Conservation (phyloP, 164 flowering plant species). For the Nymphaea thermarum region DNA sequence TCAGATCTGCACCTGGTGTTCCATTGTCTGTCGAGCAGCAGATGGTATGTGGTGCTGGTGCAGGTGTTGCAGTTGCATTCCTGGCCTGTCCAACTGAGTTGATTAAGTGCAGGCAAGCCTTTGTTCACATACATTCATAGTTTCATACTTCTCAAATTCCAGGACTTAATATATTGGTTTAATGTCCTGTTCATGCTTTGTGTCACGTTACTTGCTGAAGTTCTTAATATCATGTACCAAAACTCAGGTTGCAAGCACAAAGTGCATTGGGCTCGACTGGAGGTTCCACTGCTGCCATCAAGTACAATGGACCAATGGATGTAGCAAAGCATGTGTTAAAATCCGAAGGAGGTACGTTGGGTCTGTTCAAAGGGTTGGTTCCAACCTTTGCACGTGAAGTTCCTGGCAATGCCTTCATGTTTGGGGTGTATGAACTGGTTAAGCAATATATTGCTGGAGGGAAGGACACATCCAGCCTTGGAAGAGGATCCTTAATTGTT, state of each 20-base stretch:
- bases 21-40: conserved; percentile 72
- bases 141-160: background rate
- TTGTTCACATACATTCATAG: background rate
- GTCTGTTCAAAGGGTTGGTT: conserved; percentile 81
- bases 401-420: conserved; percentile 95
- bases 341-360: conserved; percentile 66
- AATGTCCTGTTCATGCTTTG: background rate
- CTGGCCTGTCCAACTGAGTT: conserved; percentile 95
- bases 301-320: conserved; percentile 92
- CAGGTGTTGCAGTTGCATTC: conserved; percentile 88
- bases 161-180: no score
- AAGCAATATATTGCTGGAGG: conserved; percentile 85
- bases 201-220: background rate
- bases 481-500: conserved; percentile 62
- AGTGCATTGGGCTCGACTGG: conserved; percentile 39
- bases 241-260: conserved; percentile 85
- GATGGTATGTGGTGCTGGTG: conserved; percentile 77
- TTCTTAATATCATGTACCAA: background rate
- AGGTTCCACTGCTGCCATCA: conserved; percentile 32
- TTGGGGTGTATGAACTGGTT: conserved; percentile 73
- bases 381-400: conserved; percentile 93
- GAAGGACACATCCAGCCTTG: conserved; percentile 66
- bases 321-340: conserved; percentile 77
- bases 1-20: conserved; percentile 77
- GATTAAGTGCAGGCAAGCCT: conserved; percentile 84